Percentiles rank a stretch among this genome's conserved stretches.
These are phyloP conservation scores for Antrodiella citrinella DNA, from an alignment of 768 basidiomycete species.

Conservation along the genomic window DNA sequence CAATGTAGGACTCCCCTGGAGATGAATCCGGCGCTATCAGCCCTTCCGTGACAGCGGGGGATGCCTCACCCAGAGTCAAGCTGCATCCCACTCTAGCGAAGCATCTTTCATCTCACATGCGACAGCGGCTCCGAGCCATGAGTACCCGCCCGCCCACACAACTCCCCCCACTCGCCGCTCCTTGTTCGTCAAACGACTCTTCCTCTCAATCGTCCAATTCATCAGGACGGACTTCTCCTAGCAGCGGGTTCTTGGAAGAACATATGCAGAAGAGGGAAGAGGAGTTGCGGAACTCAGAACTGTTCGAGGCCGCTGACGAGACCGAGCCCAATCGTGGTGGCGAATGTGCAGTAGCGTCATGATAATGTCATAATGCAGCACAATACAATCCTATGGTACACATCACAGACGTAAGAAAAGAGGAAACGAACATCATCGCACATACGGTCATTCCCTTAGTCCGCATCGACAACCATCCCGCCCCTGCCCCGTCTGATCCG, in stretches of 20 bases:
- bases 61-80: too few relatives aligned
- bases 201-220: background rate
- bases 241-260: background rate
- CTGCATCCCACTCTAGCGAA: too few relatives aligned
- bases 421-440: background rate
- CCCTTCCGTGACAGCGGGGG: too few relatives aligned
- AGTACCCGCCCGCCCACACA: too few relatives aligned
- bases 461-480: constrained; percentile 59
- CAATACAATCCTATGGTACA: background rate
- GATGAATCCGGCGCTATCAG: too few relatives aligned
- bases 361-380: background rate
- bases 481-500: constrained; percentile 65
- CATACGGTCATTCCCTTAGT: constrained; percentile 27
- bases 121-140: too few relatives aligned
- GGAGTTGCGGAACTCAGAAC: background rate
- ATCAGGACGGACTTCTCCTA: background rate
- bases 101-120: too few relatives aligned
- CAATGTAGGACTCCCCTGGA: too few relatives aligned
- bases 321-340: too few relatives aligned
- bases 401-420: background rate
- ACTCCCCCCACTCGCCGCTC: background rate
- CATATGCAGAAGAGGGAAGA: background rate
- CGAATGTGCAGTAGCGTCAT: background rate
- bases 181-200: background rate
- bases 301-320: too few relatives aligned